Evolutionary conservation across 495 filamentous ascomycete species (phyloP).

Genomic region (Penicillium subrubescens): DNA sequence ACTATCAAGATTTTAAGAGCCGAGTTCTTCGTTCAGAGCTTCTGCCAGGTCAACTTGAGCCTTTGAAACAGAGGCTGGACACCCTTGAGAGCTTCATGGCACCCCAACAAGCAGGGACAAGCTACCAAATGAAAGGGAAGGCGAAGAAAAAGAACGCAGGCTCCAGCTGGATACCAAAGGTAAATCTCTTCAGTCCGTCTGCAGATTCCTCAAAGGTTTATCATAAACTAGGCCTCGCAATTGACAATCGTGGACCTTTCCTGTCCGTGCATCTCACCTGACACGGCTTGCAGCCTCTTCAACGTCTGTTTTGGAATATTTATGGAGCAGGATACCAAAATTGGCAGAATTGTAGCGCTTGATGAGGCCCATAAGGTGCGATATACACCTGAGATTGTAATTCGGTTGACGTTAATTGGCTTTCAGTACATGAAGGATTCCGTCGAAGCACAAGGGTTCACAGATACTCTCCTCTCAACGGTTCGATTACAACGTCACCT

Average conservation of each 20-base stretch:
- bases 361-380: conserved; percentile 62
- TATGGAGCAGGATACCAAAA: conserved; percentile 48
- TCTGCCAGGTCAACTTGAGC: conserved; percentile 46
- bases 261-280: conserved; percentile 68
- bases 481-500: conserved; percentile 75
- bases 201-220: not conserved
- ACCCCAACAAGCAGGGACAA: conserved; percentile 15
- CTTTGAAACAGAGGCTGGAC: conserved; percentile 58
- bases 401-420: not conserved
- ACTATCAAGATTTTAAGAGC: conserved; percentile 54
- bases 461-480: conserved; percentile 61
- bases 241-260: conserved; percentile 77
- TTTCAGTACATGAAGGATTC: conserved; percentile 53
- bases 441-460: conserved; percentile 52
- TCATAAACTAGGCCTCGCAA: conserved; percentile 45
- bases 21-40: conserved; percentile 39
- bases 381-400: not conserved
- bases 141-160: conserved; percentile 1
- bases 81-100: conserved; percentile 61
- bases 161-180: conserved; percentile 16
- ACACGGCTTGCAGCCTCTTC: conserved; percentile 68
- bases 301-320: conserved; percentile 66
- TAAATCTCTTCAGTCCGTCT: not conserved
- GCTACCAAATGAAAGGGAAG: not conserved
- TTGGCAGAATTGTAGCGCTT: conserved; percentile 56